Percentiles rank a stretch among this genome's conserved stretches.
These are phyloP conservation scores for Penicillium palitans DNA, from an alignment of 2,329 filamentous ascomycete species.

Conservation along the genomic window DNA sequence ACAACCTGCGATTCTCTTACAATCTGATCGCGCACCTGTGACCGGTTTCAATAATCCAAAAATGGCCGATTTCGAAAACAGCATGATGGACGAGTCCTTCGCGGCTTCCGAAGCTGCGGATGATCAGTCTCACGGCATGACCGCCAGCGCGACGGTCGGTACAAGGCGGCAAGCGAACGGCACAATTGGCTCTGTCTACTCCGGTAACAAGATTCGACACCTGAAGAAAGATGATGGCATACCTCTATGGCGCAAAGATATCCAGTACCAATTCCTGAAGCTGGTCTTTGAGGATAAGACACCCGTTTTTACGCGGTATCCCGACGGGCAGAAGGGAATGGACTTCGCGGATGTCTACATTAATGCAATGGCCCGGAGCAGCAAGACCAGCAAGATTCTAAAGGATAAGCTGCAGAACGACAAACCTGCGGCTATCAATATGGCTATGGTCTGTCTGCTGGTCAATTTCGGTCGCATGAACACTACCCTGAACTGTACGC, in stretches of 20 bases:
- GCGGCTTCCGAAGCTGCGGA: slow-evolving; percentile 39
- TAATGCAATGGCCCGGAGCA: slow-evolving; percentile 96
- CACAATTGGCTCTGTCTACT: slow-evolving; percentile 66
- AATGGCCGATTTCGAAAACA: slow-evolving; percentile 40
- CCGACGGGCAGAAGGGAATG: slow-evolving; percentile 71
- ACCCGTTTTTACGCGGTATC: slow-evolving; percentile 84
- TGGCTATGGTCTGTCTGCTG: slow-evolving; percentile 98
- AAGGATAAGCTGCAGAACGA: slow-evolving; percentile 95
- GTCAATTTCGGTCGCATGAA: slow-evolving; percentile 99
- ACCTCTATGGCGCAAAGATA: slow-evolving; percentile 66
- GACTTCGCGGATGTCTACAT: slow-evolving; percentile 95
- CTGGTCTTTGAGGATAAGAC: slow-evolving; percentile 63
- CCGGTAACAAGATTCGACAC: slow-evolving; percentile 66
- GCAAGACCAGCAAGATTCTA: slow-evolving; percentile 97
- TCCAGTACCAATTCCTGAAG: slow-evolving; percentile 65
- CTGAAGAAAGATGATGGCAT: slow-evolving; percentile 68
- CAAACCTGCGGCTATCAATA: slow-evolving; percentile 86
- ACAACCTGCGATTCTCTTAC: slow-evolving; percentile 6
- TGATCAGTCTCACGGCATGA: slow-evolving; percentile 39
- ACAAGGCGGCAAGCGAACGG: slow-evolving; percentile 64
- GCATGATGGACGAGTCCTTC: slow-evolving; percentile 39
- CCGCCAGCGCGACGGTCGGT: slow-evolving; percentile 45
- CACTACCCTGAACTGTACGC: slow-evolving; percentile 91
- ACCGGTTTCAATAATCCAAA: slow-evolving; percentile 3
- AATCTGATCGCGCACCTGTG: background rate